These are phyloP conservation scores for Sordaria brevicollis DNA, from an alignment of 495 filamentous ascomycete species.

Conservation along the genomic window DNA sequence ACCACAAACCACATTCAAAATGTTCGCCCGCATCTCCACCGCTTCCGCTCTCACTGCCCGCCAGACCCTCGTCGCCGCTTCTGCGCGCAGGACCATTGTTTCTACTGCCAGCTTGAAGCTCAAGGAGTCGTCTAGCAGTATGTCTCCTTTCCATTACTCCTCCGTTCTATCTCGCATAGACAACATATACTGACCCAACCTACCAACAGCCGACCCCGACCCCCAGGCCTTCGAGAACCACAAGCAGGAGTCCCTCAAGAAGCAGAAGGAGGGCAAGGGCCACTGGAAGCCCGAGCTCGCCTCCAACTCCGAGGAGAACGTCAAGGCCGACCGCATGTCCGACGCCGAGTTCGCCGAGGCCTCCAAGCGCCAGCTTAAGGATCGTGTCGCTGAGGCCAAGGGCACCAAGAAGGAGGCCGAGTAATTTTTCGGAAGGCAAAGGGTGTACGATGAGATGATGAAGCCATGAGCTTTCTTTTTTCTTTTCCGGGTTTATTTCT, in stretches of 20 bases:
- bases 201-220: constrained; percentile 15
- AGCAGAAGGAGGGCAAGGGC: constrained; percentile 62
- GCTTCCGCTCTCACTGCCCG: background rate
- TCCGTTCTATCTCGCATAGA: background rate
- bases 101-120: background rate
- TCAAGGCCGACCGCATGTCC: constrained; percentile 40
- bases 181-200: background rate
- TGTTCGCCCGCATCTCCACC: constrained; percentile 4
- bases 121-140: constrained; percentile 2
- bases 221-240: constrained; percentile 48
- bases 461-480: background rate
- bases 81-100: constrained; percentile 1
- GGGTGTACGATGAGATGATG: background rate
- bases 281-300: constrained; percentile 77
- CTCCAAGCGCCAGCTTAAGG: constrained; percentile 37
- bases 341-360: constrained; percentile 13
- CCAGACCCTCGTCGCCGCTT: background rate
- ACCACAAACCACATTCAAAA: background rate
- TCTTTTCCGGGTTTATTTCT: background rate
- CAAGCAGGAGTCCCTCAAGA: constrained; percentile 60
- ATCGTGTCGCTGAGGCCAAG: background rate
- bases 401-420: constrained; percentile 36
- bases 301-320: constrained; percentile 68
- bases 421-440: no score
- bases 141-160: background rate